Percentiles rank a stretch among this genome's conserved stretches.
Evolutionary conservation across 768 basidiomycete species (phyloP).

Genomic region (Coprinopsis marcescibilis): DNA sequence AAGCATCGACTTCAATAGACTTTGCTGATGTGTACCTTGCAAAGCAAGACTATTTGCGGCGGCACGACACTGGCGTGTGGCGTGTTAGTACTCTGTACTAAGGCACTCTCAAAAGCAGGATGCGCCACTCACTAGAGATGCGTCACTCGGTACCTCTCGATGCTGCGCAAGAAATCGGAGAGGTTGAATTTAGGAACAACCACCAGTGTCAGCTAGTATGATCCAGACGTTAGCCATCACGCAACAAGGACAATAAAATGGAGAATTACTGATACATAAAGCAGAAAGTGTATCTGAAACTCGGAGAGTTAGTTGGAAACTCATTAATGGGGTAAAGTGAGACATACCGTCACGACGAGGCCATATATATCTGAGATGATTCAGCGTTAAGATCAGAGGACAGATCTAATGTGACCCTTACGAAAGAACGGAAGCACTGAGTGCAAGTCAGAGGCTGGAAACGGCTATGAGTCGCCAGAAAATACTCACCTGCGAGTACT

Average conservation of each 20-base stretch:
- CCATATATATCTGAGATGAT: slow-evolving; percentile 51
- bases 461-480: not conserved
- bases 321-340: not conserved
- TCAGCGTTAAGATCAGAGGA: not conserved
- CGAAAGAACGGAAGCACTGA: slow-evolving; percentile 61
- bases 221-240: no score
- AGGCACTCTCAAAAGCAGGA: no score
- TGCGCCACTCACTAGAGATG: slow-evolving; percentile 45
- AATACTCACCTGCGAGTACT: slow-evolving; percentile 44
- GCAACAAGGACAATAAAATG: not conserved
- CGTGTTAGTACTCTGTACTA: not conserved
- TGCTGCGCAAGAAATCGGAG: slow-evolving; percentile 45
- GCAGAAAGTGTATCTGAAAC: slow-evolving; percentile 41
- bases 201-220: slow-evolving; percentile 44
- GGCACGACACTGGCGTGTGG: slow-evolving; percentile 49
- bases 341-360: slow-evolving; percentile 47
- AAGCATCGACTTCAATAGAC: not conserved
- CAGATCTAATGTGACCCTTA: slow-evolving; percentile 17
- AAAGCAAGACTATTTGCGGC: slow-evolving; percentile 59
- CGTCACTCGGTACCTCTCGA: slow-evolving; percentile 48
- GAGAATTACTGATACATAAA: slow-evolving; percentile 45
- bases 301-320: slow-evolving; percentile 2
- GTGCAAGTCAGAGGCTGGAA: not conserved
- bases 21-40: slow-evolving; percentile 42
- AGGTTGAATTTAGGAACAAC: slow-evolving; percentile 66